phyloP scores from a whole-genome alignment of 1,139 yeast species.

The Spathaspora jeffriesii region DNA sequence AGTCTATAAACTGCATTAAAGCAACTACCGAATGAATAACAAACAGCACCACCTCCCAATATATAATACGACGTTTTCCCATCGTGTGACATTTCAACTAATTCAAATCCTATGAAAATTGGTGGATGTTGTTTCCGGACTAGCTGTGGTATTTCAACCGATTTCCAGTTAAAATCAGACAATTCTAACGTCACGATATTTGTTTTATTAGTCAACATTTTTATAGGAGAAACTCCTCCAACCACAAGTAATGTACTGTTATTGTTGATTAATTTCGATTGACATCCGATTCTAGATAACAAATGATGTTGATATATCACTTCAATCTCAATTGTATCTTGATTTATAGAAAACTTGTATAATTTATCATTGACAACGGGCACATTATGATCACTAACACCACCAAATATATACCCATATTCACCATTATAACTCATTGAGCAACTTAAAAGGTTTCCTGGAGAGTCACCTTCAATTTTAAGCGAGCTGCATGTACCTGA shows the following conservation, averaged over 20 bases:
- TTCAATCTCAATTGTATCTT: slow-evolving; percentile 11
- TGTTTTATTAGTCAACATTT: slow-evolving; percentile 33
- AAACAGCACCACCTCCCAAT: slow-evolving; percentile 80
- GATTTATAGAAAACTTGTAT: slow-evolving; percentile 29
- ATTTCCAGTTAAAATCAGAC: slow-evolving; percentile 14
- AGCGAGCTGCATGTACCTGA: slow-evolving; percentile 16
- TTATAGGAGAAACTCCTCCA: slow-evolving; percentile 60
- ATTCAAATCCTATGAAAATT: slow-evolving; percentile 60
- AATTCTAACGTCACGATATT: slow-evolving; percentile 18
- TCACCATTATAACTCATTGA: slow-evolving; percentile 32
- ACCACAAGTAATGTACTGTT: slow-evolving; percentile 38
- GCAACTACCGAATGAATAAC: slow-evolving; percentile 80
- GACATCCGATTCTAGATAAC: slow-evolving; percentile 49
- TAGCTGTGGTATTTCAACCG: slow-evolving; percentile 27
- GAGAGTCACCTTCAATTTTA: slow-evolving; percentile 16
- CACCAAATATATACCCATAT: slow-evolving; percentile 56
- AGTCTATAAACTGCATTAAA: slow-evolving; percentile 42
- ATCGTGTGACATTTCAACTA: slow-evolving; percentile 21
- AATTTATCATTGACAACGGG: slow-evolving; percentile 36
- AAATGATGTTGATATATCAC: slow-evolving; percentile 8
- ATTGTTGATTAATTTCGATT: slow-evolving; percentile 22
- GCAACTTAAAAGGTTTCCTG: slow-evolving; percentile 24
- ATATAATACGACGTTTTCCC: slow-evolving; percentile 21
- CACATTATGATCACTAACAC: slow-evolving; percentile 35
- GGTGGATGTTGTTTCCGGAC: slow-evolving; percentile 46